Evolutionary conservation across 768 basidiomycete species (phyloP).

Genomic region (Clitopilus passeckerianus): DNA sequence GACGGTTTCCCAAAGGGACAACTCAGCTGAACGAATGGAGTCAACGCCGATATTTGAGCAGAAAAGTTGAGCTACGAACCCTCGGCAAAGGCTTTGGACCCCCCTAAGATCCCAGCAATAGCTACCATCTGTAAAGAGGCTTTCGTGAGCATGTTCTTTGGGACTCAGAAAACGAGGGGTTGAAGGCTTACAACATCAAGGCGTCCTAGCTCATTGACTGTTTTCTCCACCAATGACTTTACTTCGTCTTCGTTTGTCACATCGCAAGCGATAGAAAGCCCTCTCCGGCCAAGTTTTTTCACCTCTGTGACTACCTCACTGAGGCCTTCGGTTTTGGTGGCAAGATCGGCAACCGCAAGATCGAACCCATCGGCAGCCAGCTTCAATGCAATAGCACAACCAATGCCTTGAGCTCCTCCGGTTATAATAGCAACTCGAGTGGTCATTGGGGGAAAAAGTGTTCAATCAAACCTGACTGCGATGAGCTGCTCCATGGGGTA

Average conservation of each 20-base stretch:
- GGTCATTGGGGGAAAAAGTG: not conserved
- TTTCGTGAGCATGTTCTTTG: not conserved
- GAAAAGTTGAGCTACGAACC: slow-evolving; percentile 8
- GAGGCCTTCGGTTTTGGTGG: slow-evolving; percentile 11
- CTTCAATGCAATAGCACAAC: slow-evolving; percentile 23
- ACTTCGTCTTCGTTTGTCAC: slow-evolving; percentile 23
- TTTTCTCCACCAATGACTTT: slow-evolving; percentile 18
- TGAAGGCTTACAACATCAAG: slow-evolving; percentile 20
- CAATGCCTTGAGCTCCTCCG: slow-evolving; percentile 28
- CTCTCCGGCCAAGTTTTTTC: slow-evolving; percentile 12
- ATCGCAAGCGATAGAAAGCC: slow-evolving; percentile 16
- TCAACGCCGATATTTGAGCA: too few relatives aligned
- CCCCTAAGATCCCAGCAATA: slow-evolving; percentile 21
- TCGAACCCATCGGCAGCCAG: slow-evolving; percentile 27
- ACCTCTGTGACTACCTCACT: slow-evolving; percentile 20
- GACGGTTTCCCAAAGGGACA: slow-evolving; percentile 25
- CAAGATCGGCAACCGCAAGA: slow-evolving; percentile 23
- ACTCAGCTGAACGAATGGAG: slow-evolving; percentile 15
- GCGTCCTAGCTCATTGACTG: slow-evolving; percentile 14
- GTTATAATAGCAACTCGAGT: slow-evolving; percentile 22
- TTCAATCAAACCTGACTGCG: not conserved
- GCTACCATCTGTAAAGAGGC: slow-evolving; percentile 24
- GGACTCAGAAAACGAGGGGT: not conserved
- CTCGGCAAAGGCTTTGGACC: slow-evolving; percentile 9
- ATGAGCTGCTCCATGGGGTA: too few relatives aligned